These are phyloP conservation scores for Agrocybe pediades DNA, from an alignment of 768 basidiomycete species.

Conservation along the genomic window DNA sequence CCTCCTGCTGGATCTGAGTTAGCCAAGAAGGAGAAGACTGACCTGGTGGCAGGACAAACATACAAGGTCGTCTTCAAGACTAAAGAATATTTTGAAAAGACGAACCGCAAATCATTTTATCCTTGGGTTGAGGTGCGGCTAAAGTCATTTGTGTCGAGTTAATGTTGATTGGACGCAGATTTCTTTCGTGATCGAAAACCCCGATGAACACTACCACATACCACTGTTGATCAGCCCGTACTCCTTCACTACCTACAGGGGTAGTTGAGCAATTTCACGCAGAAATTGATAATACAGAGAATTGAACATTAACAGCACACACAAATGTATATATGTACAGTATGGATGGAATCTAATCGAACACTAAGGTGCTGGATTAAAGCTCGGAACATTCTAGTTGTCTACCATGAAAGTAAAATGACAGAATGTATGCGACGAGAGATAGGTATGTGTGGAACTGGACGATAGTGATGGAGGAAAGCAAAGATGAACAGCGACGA, in stretches of 20 bases:
- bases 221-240: slow-evolving; percentile 91
- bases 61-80: slow-evolving; percentile 91
- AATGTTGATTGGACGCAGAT: slow-evolving; percentile 49
- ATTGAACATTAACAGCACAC: slow-evolving; percentile 23
- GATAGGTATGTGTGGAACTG: slow-evolving; percentile 33
- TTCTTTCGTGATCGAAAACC: slow-evolving; percentile 70
- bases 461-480: slow-evolving; percentile 28
- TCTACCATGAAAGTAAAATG: slow-evolving; percentile 31
- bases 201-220: slow-evolving; percentile 86
- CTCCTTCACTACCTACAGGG: slow-evolving; percentile 90
- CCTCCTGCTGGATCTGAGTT: slow-evolving; percentile 51
- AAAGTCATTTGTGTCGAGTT: not conserved
- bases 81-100: slow-evolving; percentile 74
- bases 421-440: slow-evolving; percentile 27
- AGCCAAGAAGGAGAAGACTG: slow-evolving; percentile 40
- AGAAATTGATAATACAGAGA: slow-evolving; percentile 19
- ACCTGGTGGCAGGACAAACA: slow-evolving; percentile 53
- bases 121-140: slow-evolving; percentile 83
- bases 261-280: slow-evolving; percentile 54
- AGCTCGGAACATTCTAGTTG: slow-evolving; percentile 32
- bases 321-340: slow-evolving; percentile 26
- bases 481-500: slow-evolving; percentile 23
- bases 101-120: slow-evolving; percentile 74
- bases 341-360: slow-evolving; percentile 21
- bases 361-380: slow-evolving; percentile 20